Conservation (phyloP, 192 early-diverging fungal genomes). For the Rhizoclosmatium sp. region DNA sequence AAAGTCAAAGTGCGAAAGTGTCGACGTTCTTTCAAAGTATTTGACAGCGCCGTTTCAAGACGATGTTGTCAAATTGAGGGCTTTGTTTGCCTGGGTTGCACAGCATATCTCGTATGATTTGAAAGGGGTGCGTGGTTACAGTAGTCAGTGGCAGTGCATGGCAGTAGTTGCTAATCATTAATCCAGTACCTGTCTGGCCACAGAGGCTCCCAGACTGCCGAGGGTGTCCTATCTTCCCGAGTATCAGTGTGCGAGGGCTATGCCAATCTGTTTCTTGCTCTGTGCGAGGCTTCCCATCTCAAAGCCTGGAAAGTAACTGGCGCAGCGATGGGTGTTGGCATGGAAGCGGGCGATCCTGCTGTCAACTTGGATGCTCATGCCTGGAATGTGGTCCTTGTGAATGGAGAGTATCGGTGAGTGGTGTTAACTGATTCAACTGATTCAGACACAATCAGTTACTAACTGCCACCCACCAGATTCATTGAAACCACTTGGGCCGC, state of each 20-base stretch:
- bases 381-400: conserved; percentile 61
- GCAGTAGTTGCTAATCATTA: neutral
- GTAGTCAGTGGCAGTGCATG: neutral
- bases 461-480: conserved; percentile 32
- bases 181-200: conserved; percentile 11
- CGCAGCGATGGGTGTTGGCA: conserved; percentile 55
- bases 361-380: conserved; percentile 55
- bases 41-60: conserved; percentile 56
- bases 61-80: conserved; percentile 54
- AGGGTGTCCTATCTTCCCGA: conserved; percentile 11
- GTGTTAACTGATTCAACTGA: neutral
- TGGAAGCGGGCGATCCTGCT: conserved; percentile 48
- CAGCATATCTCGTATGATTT: conserved; percentile 63
- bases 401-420: conserved; percentile 51
- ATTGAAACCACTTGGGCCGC: conserved; percentile 71
- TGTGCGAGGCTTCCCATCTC: neutral
- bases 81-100: conserved; percentile 63
- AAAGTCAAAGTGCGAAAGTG: neutral
- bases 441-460: neutral
- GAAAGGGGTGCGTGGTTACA: conserved; percentile 19
- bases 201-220: conserved; percentile 3
- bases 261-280: conserved; percentile 32
- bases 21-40: neutral
- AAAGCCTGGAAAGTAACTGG: conserved; percentile 56
- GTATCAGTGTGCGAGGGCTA: conserved; percentile 32